phyloP scores from a whole-genome alignment of 495 filamentous ascomycete genomes.

The Aspergillus indologenus region DNA sequence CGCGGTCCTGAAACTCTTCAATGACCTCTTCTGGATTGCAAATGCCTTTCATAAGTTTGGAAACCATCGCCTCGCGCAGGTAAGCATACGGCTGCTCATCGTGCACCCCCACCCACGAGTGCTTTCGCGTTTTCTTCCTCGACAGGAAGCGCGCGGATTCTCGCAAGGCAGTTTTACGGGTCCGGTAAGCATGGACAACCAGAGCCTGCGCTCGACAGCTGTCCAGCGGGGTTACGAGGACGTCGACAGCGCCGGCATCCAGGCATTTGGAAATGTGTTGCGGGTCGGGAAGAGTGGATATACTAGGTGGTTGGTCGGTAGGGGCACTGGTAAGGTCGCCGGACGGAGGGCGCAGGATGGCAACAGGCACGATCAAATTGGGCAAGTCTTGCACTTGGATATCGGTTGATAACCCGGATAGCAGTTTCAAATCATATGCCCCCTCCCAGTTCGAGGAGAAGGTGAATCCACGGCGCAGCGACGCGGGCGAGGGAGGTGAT shows the following conservation, averaged over 20 bases:
- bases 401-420: conserved; percentile 67
- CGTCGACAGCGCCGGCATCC: conserved; percentile 82
- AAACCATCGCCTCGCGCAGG: conserved; percentile 83
- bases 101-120: conserved; percentile 89
- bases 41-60: conserved; percentile 85
- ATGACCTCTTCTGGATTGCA: conserved; percentile 67
- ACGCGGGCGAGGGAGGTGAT: conserved; percentile 33
- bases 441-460: conserved; percentile 51
- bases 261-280: conserved; percentile 62
- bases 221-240: conserved; percentile 73
- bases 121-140: conserved; percentile 65
- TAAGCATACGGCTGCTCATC: conserved; percentile 87
- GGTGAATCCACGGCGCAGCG: conserved; percentile 41
- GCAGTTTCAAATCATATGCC: conserved; percentile 63
- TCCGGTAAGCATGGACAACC: conserved; percentile 77
- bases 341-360: conserved; percentile 52
- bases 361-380: conserved; percentile 72
- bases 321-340: conserved; percentile 24
- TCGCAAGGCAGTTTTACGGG: conserved; percentile 64
- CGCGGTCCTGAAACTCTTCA: conserved; percentile 50
- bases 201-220: conserved; percentile 66
- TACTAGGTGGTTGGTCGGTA: conserved; percentile 38
- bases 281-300: conserved; percentile 34
- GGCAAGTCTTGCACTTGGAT: conserved; percentile 67
- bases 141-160: conserved; percentile 66